Conservation (phyloP, 202 grass and related monocot species). For the Panicum virgatum region DNA sequence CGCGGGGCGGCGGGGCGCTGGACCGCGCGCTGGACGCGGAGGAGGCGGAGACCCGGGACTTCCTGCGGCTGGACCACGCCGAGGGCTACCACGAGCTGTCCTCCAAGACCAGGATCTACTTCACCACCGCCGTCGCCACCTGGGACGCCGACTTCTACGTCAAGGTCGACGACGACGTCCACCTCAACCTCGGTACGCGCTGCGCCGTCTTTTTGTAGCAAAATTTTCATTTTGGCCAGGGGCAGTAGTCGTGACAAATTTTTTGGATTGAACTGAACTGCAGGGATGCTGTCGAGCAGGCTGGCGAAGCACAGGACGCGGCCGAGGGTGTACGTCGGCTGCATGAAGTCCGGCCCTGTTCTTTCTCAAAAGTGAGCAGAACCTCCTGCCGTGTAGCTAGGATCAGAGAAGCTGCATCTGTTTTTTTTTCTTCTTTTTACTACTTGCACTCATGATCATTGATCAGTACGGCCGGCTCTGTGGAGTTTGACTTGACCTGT, state of each 20-base stretch:
- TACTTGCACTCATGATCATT: too few species aligned
- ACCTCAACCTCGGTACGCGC: constrained; percentile 79
- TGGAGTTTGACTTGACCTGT: background rate
- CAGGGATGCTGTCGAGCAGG: constrained; percentile 66
- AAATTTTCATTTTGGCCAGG: too few species aligned
- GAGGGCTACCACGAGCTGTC: constrained; percentile 94
- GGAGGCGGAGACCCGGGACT: constrained; percentile 73
- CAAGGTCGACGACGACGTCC: constrained; percentile 97
- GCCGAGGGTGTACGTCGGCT: constrained; percentile 86
- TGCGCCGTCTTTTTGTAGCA: too few species aligned
- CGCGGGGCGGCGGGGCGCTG: constrained; percentile 46
- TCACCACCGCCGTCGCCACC: constrained; percentile 66
- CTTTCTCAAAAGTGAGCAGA: constrained; percentile 74
- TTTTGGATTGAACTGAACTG: background rate
- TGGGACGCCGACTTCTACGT: constrained; percentile 99
- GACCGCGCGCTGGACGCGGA: constrained; percentile 77
- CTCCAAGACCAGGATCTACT: constrained; percentile 86
- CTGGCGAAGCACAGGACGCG: constrained; percentile 60
- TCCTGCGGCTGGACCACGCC: constrained; percentile 80
- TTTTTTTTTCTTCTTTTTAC: too few species aligned
- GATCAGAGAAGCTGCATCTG: too few species aligned
- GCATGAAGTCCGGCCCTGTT: constrained; percentile 96
- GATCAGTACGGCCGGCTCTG: background rate
- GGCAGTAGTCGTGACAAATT: background rate
- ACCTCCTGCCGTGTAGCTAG: background rate